Conservation (phyloP, 257 asterid species). For the Mitragyna speciosa region DNA sequence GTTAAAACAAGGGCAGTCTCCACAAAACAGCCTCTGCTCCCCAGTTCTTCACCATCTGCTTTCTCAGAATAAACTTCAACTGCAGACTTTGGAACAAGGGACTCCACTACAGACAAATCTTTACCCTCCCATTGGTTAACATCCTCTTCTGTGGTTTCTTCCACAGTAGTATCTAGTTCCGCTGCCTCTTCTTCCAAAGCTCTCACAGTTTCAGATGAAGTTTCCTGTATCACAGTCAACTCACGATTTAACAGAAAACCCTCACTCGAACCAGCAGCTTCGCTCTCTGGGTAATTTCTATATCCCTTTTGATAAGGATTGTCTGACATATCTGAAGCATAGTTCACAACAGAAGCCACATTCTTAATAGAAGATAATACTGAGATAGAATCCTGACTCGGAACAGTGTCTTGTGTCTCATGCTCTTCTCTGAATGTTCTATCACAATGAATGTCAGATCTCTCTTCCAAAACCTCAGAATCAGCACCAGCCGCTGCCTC, state of each 20-base stretch:
- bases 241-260: conserved; percentile 25
- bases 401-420: neutral
- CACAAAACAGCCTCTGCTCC: neutral
- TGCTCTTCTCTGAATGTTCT: conserved; percentile 1
- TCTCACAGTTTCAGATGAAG: conserved; percentile 15
- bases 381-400: neutral
- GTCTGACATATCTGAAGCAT: conserved; percentile 9
- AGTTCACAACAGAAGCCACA: conserved; percentile 19
- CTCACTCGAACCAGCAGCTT: conserved; percentile 16
- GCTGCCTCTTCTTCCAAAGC: conserved; percentile 6
- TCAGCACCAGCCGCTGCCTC: conserved; percentile 14
- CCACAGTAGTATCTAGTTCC: conserved; percentile 4
- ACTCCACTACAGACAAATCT: conserved; percentile 12
- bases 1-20: conserved; percentile 18
- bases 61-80: conserved; percentile 12
- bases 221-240: conserved; percentile 20
- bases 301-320: conserved; percentile 18
- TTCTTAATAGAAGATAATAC: conserved; percentile 16
- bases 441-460: conserved; percentile 13
- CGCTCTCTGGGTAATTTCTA: conserved; percentile 13
- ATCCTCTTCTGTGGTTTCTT: conserved; percentile 9
- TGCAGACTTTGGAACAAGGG: conserved; percentile 20
- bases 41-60: conserved; percentile 11
- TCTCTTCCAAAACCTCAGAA: conserved; percentile 15
- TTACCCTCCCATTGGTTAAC: conserved; percentile 15